Conservation (phyloP, 1,284 basidiomycete genomes). For the Naganishia albida region DNA sequence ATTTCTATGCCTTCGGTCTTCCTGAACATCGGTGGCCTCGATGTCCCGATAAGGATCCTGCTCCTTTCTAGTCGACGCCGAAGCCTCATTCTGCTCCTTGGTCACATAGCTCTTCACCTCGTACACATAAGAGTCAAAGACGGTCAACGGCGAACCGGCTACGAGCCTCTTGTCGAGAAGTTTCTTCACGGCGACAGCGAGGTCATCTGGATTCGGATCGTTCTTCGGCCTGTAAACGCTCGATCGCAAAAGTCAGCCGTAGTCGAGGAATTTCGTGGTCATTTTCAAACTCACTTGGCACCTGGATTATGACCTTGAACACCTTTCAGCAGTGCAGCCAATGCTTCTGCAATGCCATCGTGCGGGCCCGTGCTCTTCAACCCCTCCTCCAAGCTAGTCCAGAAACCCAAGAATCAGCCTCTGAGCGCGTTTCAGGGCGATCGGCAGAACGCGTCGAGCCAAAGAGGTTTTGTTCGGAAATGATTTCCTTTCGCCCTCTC, state of each 20-base stretch:
- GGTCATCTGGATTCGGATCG: slow-evolving; percentile 14
- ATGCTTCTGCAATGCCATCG: slow-evolving; percentile 22
- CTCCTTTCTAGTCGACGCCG: slow-evolving; percentile 12
- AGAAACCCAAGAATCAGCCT: neutral
- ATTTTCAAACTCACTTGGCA: slow-evolving; percentile 4
- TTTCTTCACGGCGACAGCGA: slow-evolving; percentile 21
- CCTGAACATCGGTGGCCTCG: slow-evolving; percentile 17
- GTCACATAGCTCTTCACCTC: slow-evolving; percentile 25
- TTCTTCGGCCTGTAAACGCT: slow-evolving; percentile 7
- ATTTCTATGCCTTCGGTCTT: slow-evolving; percentile 28
- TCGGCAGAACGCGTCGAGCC: slow-evolving; percentile 24
- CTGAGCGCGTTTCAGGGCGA: slow-evolving; percentile 6
- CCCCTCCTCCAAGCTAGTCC: slow-evolving; percentile 18
- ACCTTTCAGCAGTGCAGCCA: slow-evolving; percentile 16
- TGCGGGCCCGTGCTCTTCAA: slow-evolving; percentile 20
- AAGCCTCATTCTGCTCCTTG: slow-evolving; percentile 17
- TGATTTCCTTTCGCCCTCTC: neutral
- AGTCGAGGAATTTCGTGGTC: too few species aligned
- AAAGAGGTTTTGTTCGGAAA: slow-evolving; percentile 12
- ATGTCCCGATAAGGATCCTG: slow-evolving; percentile 17
- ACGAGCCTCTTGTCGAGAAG: slow-evolving; percentile 26
- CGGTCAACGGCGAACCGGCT: slow-evolving; percentile 27
- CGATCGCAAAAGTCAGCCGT: slow-evolving; percentile 15
- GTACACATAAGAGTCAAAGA: slow-evolving; percentile 32
- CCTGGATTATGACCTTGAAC: slow-evolving; percentile 25